Percentiles rank a stretch among this genome's conserved stretches.
Evolutionary conservation across 805 yeast genomes (phyloP).

Genomic region (Hanseniaspora valbyensis): DNA sequence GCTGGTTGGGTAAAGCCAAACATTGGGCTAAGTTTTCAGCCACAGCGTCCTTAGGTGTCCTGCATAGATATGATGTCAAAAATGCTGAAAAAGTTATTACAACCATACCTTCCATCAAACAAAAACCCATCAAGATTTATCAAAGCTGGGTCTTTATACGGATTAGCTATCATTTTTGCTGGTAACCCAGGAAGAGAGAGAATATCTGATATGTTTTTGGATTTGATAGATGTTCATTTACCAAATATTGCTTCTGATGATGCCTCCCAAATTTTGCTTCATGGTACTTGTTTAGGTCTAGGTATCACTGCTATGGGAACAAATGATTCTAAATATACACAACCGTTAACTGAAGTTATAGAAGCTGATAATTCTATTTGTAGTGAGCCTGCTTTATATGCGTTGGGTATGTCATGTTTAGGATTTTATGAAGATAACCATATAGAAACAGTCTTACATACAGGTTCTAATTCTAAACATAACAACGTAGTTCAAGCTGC

Average conservation of each 20-base stretch:
- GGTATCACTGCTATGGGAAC: slow-evolving; percentile 97
- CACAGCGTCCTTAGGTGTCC: slow-evolving; percentile 94
- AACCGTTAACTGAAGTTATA: slow-evolving; percentile 69
- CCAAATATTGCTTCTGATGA: slow-evolving; percentile 44
- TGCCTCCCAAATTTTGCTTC: slow-evolving; percentile 72
- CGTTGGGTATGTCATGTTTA: slow-evolving; percentile 91
- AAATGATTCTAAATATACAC: slow-evolving; percentile 60
- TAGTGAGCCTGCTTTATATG: slow-evolving; percentile 92
- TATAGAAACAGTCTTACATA: slow-evolving; percentile 67
- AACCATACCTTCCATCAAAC: slow-evolving; percentile 81
- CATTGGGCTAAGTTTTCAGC: slow-evolving; percentile 98
- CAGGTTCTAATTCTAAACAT: slow-evolving; percentile 92
- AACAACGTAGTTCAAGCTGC: slow-evolving; percentile 91
- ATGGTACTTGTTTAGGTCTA: slow-evolving; percentile 90
- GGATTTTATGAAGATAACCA: slow-evolving; percentile 73
- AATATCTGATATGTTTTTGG: slow-evolving; percentile 63
- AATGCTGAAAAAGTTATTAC: slow-evolving; percentile 78
- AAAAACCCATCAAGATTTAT: slow-evolving; percentile 65
- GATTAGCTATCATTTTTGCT: slow-evolving; percentile 85
- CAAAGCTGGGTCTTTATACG: slow-evolving; percentile 91
- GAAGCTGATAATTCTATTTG: slow-evolving; percentile 87
- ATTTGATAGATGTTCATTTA: slow-evolving; percentile 52
- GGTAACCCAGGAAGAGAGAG: slow-evolving; percentile 85
- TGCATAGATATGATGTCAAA: slow-evolving; percentile 85
- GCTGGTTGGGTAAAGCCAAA: slow-evolving; percentile 95